phyloP scores from a whole-genome alignment of 2,329 filamentous ascomycete genomes.

The Neonectria faginata region DNA sequence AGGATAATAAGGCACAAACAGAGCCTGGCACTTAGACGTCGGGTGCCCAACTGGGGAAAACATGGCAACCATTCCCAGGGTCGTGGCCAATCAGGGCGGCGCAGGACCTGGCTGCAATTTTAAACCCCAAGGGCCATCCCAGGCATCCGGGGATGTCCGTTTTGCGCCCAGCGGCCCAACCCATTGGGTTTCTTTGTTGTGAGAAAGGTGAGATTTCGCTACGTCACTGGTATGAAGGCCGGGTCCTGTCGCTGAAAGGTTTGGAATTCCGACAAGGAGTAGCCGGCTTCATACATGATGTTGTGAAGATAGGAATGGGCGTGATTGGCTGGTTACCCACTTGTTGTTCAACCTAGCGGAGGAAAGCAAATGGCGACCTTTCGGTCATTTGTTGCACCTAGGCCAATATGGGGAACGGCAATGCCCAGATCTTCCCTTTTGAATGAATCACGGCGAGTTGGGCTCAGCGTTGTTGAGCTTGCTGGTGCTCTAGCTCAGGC shows the following conservation, averaged over 20 bases:
- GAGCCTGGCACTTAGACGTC: slow-evolving; percentile 20
- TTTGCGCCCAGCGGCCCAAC: slow-evolving; percentile 10
- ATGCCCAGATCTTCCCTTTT: too few relatives aligned
- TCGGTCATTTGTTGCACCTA: not conserved
- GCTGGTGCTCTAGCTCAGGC: too few relatives aligned
- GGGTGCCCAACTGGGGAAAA: slow-evolving; percentile 37
- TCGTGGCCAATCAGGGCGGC: slow-evolving; percentile 9
- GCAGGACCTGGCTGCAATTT: slow-evolving; percentile 18
- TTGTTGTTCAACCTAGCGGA: not conserved
- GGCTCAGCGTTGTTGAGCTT: too few relatives aligned
- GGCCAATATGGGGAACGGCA: not conserved
- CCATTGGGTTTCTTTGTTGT: not conserved
- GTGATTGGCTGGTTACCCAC: not conserved
- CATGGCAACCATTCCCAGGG: slow-evolving; percentile 29
- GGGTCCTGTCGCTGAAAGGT: not conserved
- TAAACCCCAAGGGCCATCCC: slow-evolving; percentile 19
- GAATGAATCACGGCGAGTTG: too few relatives aligned
- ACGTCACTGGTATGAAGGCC: slow-evolving; percentile 3
- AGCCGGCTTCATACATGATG: not conserved
- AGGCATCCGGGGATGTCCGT: not conserved
- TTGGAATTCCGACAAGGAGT: not conserved
- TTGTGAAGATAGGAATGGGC: not conserved
- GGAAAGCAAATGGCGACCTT: too few relatives aligned
- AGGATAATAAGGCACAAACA: slow-evolving; percentile 9
- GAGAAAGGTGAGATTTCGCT: not conserved